Evolutionary conservation across 108 stramenopile species (phyloP).

Genomic region (Cyclotella atomus): DNA sequence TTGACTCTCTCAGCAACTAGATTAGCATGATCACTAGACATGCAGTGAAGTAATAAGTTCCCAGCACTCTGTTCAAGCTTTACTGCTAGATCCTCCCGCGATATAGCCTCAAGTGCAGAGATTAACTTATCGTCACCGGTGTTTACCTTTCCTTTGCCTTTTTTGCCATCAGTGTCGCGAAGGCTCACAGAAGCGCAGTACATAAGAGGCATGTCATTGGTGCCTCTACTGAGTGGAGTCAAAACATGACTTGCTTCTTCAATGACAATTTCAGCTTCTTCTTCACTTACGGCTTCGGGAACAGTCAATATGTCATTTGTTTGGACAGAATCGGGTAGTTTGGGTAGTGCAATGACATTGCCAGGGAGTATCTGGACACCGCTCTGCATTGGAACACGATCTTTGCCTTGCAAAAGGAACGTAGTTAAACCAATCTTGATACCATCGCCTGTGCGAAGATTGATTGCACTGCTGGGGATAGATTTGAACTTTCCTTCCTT

Average conservation of each 20-base stretch:
- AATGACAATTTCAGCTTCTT: conserved; percentile 35
- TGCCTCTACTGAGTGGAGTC: conserved; percentile 34
- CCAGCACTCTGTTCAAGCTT: conserved; percentile 32
- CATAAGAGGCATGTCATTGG: conserved; percentile 34
- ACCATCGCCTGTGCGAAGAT: conserved; percentile 30
- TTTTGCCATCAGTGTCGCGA: conserved; percentile 12
- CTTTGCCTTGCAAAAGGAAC: conserved; percentile 37
- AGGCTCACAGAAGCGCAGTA: conserved; percentile 30
- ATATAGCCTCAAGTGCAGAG: conserved; percentile 24
- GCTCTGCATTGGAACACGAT: conserved; percentile 24
- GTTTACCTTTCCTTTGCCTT: conserved; percentile 18
- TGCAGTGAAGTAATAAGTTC: conserved; percentile 24
- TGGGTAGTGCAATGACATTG: conserved; percentile 40
- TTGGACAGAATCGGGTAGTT: conserved; percentile 24
- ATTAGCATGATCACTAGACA: conserved; percentile 39
- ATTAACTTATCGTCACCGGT: conserved; percentile 36
- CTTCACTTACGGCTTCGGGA: conserved; percentile 31
- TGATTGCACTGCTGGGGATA: conserved; percentile 31
- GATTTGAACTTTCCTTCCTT: conserved; percentile 26
- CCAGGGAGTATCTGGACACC: conserved; percentile 31
- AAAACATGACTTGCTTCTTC: conserved; percentile 22
- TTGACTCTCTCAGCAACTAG: conserved; percentile 33
- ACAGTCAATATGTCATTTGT: conserved; percentile 40
- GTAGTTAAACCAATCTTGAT: conserved; percentile 36
- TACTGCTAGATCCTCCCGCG: conserved; percentile 44